phyloP scores from a whole-genome alignment of 1,284 basidiomycete genomes.

The Cryptococcus wingfieldii region DNA sequence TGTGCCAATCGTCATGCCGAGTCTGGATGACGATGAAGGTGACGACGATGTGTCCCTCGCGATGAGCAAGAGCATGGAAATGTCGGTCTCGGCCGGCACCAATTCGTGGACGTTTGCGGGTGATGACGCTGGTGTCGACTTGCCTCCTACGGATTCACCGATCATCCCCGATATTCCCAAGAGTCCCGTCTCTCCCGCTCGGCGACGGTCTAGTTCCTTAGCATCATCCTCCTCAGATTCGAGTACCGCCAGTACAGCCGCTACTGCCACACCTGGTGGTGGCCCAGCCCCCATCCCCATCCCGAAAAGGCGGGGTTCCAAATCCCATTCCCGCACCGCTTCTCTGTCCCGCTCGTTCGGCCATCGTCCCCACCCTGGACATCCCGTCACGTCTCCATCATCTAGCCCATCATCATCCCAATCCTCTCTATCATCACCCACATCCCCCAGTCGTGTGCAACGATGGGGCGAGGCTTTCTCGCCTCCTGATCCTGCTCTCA shows the following conservation, averaged over 20 bases:
- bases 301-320: neutral
- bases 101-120: slow-evolving; percentile 32
- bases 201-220: neutral
- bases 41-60: slow-evolving; percentile 6
- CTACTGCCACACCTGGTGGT: neutral
- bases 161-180: slow-evolving; percentile 7
- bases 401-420: slow-evolving; percentile 1
- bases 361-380: slow-evolving; percentile 10
- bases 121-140: slow-evolving; percentile 35
- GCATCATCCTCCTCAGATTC: neutral
- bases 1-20: slow-evolving; percentile 19
- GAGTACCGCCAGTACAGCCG: neutral
- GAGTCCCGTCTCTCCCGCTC: neutral
- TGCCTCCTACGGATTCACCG: slow-evolving; percentile 33
- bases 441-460: neutral
- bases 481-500: slow-evolving; percentile 37
- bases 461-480: slow-evolving; percentile 26
- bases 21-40: slow-evolving; percentile 24
- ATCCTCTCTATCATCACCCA: slow-evolving; percentile 3
- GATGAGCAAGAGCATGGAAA: slow-evolving; percentile 8
- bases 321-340: neutral
- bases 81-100: slow-evolving; percentile 7
- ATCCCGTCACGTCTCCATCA: neutral
- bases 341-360: slow-evolving; percentile 4
- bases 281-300: neutral